Evolutionary conservation across 495 filamentous ascomycete species (phyloP), one percentile per base, ranked within the genome.

Genomic region (Podospora anserina): DNA sequence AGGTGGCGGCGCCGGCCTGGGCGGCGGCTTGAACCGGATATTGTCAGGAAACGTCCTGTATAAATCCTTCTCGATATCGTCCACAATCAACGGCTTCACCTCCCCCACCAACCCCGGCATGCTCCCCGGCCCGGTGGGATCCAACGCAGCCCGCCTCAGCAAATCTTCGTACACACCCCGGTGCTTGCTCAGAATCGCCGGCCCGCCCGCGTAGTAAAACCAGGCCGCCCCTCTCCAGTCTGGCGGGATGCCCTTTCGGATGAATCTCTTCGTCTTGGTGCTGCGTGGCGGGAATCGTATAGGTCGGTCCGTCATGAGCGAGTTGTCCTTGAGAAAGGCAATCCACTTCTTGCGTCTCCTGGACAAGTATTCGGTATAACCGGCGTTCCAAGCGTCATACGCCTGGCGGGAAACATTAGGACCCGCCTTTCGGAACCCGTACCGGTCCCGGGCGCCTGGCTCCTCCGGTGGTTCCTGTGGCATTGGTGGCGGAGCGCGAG

Each of bases 31-130:
- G 84, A 97, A 99, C 62, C 87, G 87, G 65, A 97, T 82, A 73
- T 98, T 97, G 78, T 99, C 95, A 0, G 95, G 95, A 72, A 98
- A 99, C 1, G 95, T 97, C 26, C 95, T 89, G 78, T 98, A 90
- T 9, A 99, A 83, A 77, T 99, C 95, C 55, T 96, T 90, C 75
- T 97, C 95, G 72, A 99, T 97, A 59, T 93, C 88, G 71, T 99
- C 95, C 58, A 91, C 86, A 70, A 98, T 91, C 27, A 92, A 74
- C 3, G 88, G 83, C 55, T 86, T 82, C 66, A 89, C 87, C 49
- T 89, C 87, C 7, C 69, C 70, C 1, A 11, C 61, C 32, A 30
- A 18, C 32, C 60, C 63, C 16, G 75, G 64, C 1, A 70, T 4
- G 27, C 1, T 70, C 5, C 74, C 72, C 2, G 74, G 69, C 0